Conservation (phyloP, 306 rosid genomes). For the Gastrolobium bilobum region DNA sequence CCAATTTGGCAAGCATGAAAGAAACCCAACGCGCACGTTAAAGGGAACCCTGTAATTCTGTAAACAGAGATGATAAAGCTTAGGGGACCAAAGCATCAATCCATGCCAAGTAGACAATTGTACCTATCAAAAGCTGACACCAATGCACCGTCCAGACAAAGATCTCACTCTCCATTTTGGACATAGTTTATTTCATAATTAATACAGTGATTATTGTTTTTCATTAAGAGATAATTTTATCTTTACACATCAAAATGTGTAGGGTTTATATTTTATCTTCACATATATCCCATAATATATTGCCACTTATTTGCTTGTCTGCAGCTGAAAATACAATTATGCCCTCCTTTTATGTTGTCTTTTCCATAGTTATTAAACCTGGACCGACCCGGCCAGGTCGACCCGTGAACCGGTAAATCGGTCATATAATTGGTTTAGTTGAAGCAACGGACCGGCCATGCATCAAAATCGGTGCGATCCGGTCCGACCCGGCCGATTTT, state of each 20-base stretch:
- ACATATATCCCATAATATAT: neutral
- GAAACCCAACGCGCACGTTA: conserved; percentile 85
- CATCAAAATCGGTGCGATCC: too few species aligned
- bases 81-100: conserved; percentile 68
- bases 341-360: conserved; percentile 24
- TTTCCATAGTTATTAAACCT: too few species aligned
- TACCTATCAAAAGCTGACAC: conserved; percentile 63
- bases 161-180: conserved; percentile 61
- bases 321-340: conserved; percentile 10
- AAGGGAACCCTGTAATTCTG: conserved; percentile 35
- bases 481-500: too few species aligned
- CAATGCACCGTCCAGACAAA: conserved; percentile 71
- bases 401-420: too few species aligned
- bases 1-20: conserved; percentile 76
- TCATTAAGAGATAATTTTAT: too few species aligned
- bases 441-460: too few species aligned
- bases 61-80: conserved; percentile 16
- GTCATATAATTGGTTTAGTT: too few species aligned
- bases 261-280: too few species aligned
- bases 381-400: too few species aligned
- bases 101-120: conserved; percentile 51
- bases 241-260: too few species aligned
- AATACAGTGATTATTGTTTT: too few species aligned
- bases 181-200: conserved; percentile 34
- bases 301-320: conserved; percentile 43